Evolutionary conservation across 257 asterid species (phyloP), one percentile per base, ranked within the genome.

Genomic region (Sherardia arvensis): DNA sequence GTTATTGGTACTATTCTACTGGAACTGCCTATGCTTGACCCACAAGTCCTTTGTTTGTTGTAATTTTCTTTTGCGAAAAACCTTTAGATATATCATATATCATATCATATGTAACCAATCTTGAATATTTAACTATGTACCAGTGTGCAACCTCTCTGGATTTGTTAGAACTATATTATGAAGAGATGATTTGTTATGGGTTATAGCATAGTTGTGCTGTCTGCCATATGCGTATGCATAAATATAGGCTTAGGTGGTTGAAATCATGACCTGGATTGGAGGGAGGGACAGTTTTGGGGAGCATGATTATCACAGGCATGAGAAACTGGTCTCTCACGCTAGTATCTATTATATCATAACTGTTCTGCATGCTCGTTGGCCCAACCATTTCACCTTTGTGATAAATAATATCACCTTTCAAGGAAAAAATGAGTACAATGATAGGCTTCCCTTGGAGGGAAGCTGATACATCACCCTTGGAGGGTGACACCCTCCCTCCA

Each of bases 31-130:
- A 8, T 43, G 65, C 30, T 20, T 53, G 63, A 38, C 70, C 67
- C 40, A 7, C 11, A 34, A 34, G 47, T 69, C 65, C 14, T 56
- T 77, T 73, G 70, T 76, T 76, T 74, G 77, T 74, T 60, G 67
- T 78, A 68, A 65, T 69, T 57, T 69, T 43, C 23, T 70, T 73
- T 69, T 76, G 75, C 66, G 18, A 22, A 43, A 54, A 70, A 30
- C 33, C 45, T 29, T 8, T 25, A 5, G 66, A 18, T n/a, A n/a
- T n/a, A n/a, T n/a, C n/a, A n/a, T n/a, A n/a, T n/a, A n/a, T n/a
- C n/a, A 43, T 43, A 43, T 38, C 47, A 38, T 43, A 15, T 38
- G 43, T 58, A 67, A 11, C 47, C 32, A 53, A 40, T 14, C 33
- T 25, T 47, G 57, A 36, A 38, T 36, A 28, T n/a, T 51, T 34